These are phyloP conservation scores for Trametes cubensis DNA, from an alignment of 768 basidiomycete species.

Conservation along the genomic window DNA sequence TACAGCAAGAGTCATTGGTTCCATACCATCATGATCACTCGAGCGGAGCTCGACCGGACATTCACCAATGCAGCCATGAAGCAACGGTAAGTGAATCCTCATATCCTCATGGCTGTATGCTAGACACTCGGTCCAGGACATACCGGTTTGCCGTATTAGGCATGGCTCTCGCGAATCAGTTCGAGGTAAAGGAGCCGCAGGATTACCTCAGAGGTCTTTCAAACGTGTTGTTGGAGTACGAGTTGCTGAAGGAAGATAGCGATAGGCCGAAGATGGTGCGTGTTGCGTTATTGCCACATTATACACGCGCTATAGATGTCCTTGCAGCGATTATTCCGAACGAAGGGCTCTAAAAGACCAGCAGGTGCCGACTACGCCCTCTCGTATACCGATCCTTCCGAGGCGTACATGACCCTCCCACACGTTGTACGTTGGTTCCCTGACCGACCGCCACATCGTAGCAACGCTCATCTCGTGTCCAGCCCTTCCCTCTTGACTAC, in stretches of 20 bases:
- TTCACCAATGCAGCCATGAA: constrained; percentile 79
- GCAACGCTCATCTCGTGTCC: constrained; percentile 2
- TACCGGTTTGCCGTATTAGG: constrained; percentile 82
- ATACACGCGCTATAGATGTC: constrained; percentile 14
- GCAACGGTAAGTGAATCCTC: constrained; percentile 59
- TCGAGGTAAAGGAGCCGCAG: constrained; percentile 78
- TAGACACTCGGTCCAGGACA: constrained; percentile 51
- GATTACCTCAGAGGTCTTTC: constrained; percentile 79
- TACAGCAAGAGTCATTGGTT: constrained; percentile 82
- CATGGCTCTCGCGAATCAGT: constrained; percentile 80
- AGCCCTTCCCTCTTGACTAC: constrained; percentile 92
- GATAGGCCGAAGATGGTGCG: constrained; percentile 76
- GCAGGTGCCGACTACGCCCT: constrained; percentile 61
- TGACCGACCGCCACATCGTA: constrained; percentile 5
- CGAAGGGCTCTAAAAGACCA: constrained; percentile 58
- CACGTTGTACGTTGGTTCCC: constrained; percentile 61
- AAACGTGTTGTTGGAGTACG: constrained; percentile 74
- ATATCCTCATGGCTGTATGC: neutral
- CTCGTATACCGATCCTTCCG: constrained; percentile 61
- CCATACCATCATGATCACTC: constrained; percentile 81
- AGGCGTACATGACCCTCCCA: constrained; percentile 70
- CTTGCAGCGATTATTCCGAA: constrained; percentile 54
- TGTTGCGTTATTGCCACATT: neutral
- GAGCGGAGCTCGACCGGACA: constrained; percentile 68
- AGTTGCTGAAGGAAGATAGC: constrained; percentile 72